Conservation (phyloP, 2,329 filamentous ascomycete species). For the Chrysoporthe puriensis region DNA sequence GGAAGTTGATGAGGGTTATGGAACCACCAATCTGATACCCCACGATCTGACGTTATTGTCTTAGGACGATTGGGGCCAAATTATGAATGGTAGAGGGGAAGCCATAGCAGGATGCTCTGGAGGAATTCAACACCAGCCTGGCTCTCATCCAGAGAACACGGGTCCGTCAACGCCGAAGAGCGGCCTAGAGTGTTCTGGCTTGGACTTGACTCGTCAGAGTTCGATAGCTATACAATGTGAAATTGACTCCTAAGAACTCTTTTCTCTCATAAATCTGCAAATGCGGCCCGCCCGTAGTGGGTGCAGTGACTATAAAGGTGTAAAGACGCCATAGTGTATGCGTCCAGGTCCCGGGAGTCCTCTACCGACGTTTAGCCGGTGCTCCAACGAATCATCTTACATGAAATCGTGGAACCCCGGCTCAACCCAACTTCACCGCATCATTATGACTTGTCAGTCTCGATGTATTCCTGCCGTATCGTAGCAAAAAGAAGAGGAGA, state of each 20-base stretch:
- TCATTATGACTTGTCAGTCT: too few relatives aligned
- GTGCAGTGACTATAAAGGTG: background rate
- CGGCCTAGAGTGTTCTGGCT: background rate
- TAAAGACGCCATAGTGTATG: background rate
- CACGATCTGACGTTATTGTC: too few relatives aligned
- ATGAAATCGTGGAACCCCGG: background rate
- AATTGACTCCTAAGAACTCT: background rate
- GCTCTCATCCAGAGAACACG: too few relatives aligned
- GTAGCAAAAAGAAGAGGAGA: too few relatives aligned
- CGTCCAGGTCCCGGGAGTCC: background rate
- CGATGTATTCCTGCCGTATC: too few relatives aligned
- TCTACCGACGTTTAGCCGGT: background rate
- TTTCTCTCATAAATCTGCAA: background rate
- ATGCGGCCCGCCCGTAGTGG: background rate
- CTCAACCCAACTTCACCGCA: background rate
- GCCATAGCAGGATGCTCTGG: too few relatives aligned
- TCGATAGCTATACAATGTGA: background rate
- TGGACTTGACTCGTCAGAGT: background rate
- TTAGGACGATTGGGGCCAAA: too few relatives aligned
- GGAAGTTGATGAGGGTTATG: too few relatives aligned
- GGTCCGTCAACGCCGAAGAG: background rate
- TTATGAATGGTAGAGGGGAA: too few relatives aligned
- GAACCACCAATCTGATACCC: too few relatives aligned
- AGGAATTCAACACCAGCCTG: too few relatives aligned
- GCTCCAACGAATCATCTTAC: slow-evolving; percentile 3